Evolutionary conservation across 225 moss, liverwort and hornwort species (phyloP).

Genomic region (Pseudoscleropodium purum): DNA sequence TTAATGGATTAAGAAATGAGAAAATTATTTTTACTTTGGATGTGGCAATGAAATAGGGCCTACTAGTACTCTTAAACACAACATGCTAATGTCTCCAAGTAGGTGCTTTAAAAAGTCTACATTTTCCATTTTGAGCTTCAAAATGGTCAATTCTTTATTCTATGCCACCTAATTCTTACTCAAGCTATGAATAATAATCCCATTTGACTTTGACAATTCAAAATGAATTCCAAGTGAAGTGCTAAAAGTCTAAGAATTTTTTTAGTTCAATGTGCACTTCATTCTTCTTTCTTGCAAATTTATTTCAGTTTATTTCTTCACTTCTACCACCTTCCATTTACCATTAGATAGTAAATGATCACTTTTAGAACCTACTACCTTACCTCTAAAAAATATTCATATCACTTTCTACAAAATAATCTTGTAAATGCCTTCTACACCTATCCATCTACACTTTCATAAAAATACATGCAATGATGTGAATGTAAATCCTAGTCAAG

Average conservation of each 20-base stretch:
- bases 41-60: too few relatives aligned
- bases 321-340: background rate
- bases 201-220: background rate
- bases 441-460: background rate
- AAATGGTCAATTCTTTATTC: background rate
- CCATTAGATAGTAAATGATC: accelerated
- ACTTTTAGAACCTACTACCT: background rate
- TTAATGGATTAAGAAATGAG: too few relatives aligned
- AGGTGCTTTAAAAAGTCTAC: background rate
- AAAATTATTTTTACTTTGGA: too few relatives aligned
- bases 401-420: background rate
- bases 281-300: background rate
- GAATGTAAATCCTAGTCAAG: background rate
- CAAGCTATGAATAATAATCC: background rate
- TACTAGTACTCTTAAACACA: too few relatives aligned
- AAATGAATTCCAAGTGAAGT: background rate
- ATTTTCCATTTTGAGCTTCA: background rate
- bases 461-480: background rate
- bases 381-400: background rate
- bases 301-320: background rate
- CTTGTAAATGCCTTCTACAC: background rate
- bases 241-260: background rate
- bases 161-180: background rate
- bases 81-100: background rate
- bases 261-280: background rate